Evolutionary conservation across 495 filamentous ascomycete species (phyloP).

Genomic region (Aspergillus conjunctus): DNA sequence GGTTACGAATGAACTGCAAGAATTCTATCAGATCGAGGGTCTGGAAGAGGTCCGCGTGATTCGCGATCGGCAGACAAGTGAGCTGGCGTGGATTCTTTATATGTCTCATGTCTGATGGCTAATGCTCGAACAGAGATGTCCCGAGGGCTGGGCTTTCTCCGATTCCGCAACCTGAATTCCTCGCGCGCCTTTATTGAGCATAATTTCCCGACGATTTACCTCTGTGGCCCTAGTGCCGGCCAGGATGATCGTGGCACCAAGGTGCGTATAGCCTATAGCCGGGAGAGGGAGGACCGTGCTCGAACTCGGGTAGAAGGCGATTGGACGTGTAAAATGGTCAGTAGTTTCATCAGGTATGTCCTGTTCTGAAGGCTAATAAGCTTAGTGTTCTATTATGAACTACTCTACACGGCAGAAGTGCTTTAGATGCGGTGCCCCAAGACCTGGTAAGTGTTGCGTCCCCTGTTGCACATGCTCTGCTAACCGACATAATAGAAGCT

Average conservation of each 20-base stretch:
- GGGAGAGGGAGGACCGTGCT: conserved; percentile 58
- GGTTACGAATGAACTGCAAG: conserved; percentile 63
- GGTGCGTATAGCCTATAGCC: conserved; percentile 60
- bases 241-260: conserved; percentile 57
- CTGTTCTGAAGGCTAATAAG: conserved; percentile 8
- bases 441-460: conserved; percentile 59
- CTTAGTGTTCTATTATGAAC: conserved; percentile 71
- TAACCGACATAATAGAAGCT: conserved; percentile 30
- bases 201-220: conserved; percentile 63
- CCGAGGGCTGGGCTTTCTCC: conserved; percentile 67
- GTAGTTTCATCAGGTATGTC: background rate
- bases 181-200: conserved; percentile 67
- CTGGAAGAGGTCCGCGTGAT: conserved; percentile 68
- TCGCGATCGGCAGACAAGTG: conserved; percentile 67
- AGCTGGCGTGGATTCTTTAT: conserved; percentile 13
- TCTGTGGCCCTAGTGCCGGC: conserved; percentile 50
- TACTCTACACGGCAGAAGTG: conserved; percentile 69
- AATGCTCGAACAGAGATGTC: conserved; percentile 51
- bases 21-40: conserved; percentile 58
- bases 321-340: conserved; percentile 75
- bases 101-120: background rate
- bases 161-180: conserved; percentile 60
- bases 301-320: conserved; percentile 63
- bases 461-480: too few species aligned
- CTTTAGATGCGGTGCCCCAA: conserved; percentile 72